Evolutionary conservation across 495 filamentous ascomycete genomes (phyloP).

Genomic region (Hypoxylon lienhwacheense): DNA sequence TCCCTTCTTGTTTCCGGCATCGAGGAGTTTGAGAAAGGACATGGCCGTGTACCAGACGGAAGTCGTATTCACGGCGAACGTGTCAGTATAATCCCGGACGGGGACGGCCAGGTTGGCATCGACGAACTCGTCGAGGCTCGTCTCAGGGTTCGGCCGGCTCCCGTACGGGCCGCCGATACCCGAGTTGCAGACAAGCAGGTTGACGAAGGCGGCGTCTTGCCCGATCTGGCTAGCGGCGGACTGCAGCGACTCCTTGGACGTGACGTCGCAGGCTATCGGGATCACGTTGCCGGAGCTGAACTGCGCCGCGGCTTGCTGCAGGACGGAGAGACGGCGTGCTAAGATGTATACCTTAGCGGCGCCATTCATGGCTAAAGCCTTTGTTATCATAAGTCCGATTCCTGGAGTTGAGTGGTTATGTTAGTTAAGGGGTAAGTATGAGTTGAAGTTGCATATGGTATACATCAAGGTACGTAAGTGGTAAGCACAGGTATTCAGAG

Average conservation of each 20-base stretch:
- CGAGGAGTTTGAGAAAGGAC: conserved; percentile 64
- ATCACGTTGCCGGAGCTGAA: conserved; percentile 52
- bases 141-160: conserved; percentile 31
- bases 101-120: conserved; percentile 53
- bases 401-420: conserved; percentile 44
- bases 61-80: conserved; percentile 62
- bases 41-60: conserved; percentile 65
- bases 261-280: conserved; percentile 66
- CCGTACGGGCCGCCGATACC: conserved; percentile 61
- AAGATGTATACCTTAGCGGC: conserved; percentile 72
- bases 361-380: conserved; percentile 64
- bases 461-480: not conserved
- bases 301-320: conserved; percentile 52
- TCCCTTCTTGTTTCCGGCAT: conserved; percentile 60
- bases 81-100: conserved; percentile 60
- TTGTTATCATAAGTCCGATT: conserved; percentile 68
- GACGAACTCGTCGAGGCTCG: conserved; percentile 55
- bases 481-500: not conserved
- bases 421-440: not conserved
- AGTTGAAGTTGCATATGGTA: not conserved
- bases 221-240: conserved; percentile 55
- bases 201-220: conserved; percentile 59
- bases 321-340: conserved; percentile 62
- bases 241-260: conserved; percentile 62
- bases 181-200: conserved; percentile 69